Evolutionary conservation across 495 filamentous ascomycete species (phyloP).

Genomic region (Annulohypoxylon moriforme): DNA sequence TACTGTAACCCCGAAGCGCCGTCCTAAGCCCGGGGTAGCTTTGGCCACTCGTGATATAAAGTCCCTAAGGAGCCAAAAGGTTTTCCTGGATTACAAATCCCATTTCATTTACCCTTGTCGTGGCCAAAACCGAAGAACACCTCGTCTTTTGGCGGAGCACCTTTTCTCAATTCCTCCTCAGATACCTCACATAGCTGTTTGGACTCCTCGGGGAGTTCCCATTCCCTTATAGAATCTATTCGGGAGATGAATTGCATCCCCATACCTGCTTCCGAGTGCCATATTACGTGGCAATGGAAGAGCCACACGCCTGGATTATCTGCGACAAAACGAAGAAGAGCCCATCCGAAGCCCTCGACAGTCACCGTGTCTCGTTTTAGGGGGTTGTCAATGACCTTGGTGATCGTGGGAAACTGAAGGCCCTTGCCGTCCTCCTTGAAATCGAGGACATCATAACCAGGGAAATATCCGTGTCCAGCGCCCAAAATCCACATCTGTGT

Average conservation of each 20-base stretch:
- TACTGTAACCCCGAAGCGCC: neutral
- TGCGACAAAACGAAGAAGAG: conserved; percentile 55
- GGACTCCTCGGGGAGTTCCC: conserved; percentile 59
- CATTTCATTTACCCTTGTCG: conserved; percentile 5
- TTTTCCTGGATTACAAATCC: neutral
- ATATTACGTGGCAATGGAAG: conserved; percentile 66
- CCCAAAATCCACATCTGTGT: conserved; percentile 69
- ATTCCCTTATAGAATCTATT: conserved; percentile 55
- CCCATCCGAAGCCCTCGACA: conserved; percentile 56
- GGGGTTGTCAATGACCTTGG: conserved; percentile 38
- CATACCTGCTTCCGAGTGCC: conserved; percentile 70
- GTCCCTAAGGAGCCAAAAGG: neutral
- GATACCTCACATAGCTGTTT: conserved; percentile 52
- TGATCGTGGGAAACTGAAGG: conserved; percentile 31
- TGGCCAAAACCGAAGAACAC: conserved; percentile 45
- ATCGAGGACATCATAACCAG: conserved; percentile 50
- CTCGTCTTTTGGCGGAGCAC: conserved; percentile 60
- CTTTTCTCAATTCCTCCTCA: conserved; percentile 55
- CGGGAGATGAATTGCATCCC: conserved; percentile 68
- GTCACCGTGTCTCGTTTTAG: conserved; percentile 55
- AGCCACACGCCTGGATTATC: conserved; percentile 67
- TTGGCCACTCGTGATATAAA: neutral
- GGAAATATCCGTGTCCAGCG: conserved; percentile 64
- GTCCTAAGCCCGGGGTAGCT: neutral
- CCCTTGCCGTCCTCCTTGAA: conserved; percentile 42